phyloP scores from a whole-genome alignment of 805 yeast genomes.

The Barnettozyma salicaria region DNA sequence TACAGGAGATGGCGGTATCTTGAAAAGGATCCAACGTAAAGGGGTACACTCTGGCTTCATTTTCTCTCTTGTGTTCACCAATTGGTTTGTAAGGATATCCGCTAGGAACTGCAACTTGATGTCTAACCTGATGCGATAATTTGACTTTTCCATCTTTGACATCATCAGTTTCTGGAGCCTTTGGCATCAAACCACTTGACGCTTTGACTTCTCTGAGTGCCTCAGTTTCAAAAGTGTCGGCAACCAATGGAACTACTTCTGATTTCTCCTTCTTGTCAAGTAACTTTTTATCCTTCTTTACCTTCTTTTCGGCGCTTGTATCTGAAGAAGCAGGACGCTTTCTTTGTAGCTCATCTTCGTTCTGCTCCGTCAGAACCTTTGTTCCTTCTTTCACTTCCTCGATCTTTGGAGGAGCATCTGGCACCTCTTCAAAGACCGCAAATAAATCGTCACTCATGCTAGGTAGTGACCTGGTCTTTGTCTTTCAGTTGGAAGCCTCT shows the following conservation, averaged over 20 bases:
- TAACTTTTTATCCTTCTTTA: slow-evolving; percentile 27
- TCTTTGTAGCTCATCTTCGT: slow-evolving; percentile 20
- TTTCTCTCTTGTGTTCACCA: slow-evolving; percentile 70
- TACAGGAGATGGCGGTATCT: slow-evolving; percentile 93
- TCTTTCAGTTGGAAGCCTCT: not conserved
- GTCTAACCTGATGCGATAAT: slow-evolving; percentile 89
- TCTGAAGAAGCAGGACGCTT: slow-evolving; percentile 23
- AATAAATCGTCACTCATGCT: slow-evolving; percentile 46
- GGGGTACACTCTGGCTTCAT: slow-evolving; percentile 87
- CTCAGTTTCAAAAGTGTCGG: slow-evolving; percentile 83
- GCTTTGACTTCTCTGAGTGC: slow-evolving; percentile 86
- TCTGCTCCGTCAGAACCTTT: slow-evolving; percentile 7
- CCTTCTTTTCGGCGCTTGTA: slow-evolving; percentile 12
- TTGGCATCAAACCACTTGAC: slow-evolving; percentile 59
- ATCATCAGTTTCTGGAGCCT: slow-evolving; percentile 29
- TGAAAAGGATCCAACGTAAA: slow-evolving; percentile 95
- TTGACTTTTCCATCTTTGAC: slow-evolving; percentile 46
- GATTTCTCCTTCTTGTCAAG: slow-evolving; percentile 37
- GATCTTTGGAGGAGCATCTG: slow-evolving; percentile 28
- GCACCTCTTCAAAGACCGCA: slow-evolving; percentile 56
- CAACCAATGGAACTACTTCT: slow-evolving; percentile 64
- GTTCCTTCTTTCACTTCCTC: slow-evolving; percentile 4
- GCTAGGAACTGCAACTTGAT: slow-evolving; percentile 95
- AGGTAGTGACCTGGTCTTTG: not conserved
- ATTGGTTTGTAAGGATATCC: slow-evolving; percentile 84